Percentiles rank a stretch among this genome's conserved stretches.
phyloP scores from a whole-genome alignment of 2,329 filamentous ascomycete genomes.

The Cercospora sojina region DNA sequence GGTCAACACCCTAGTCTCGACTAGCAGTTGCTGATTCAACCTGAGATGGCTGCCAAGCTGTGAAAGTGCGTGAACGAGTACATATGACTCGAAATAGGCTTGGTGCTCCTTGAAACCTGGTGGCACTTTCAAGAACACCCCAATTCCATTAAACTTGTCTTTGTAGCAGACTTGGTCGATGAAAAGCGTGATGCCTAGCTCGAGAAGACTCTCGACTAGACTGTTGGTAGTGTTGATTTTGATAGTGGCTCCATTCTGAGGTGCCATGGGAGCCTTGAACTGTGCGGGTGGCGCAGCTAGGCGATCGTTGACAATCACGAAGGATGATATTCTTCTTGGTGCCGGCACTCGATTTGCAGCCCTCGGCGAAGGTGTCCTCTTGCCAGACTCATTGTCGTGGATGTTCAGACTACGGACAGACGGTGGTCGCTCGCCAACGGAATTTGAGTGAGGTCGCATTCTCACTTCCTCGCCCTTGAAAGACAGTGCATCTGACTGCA shows the following conservation, averaged over 20 bases:
- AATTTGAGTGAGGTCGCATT: slow-evolving; percentile 69
- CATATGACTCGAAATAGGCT: slow-evolving; percentile 89
- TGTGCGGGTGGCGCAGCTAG: slow-evolving; percentile 60
- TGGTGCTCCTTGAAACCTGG: slow-evolving; percentile 93
- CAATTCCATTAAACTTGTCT: slow-evolving; percentile 88
- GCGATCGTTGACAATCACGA: slow-evolving; percentile 76
- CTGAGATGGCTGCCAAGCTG: slow-evolving; percentile 70
- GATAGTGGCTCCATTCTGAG: slow-evolving; percentile 52
- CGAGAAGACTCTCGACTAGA: slow-evolving; percentile 72
- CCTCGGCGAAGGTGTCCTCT: slow-evolving; percentile 37
- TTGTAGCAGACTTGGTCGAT: slow-evolving; percentile 79
- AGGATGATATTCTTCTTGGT: slow-evolving; percentile 80
- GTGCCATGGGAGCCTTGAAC: slow-evolving; percentile 62
- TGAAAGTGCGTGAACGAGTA: slow-evolving; percentile 72
- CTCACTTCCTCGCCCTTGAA: slow-evolving; percentile 86
- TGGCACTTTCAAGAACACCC: slow-evolving; percentile 81
- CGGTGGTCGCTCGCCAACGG: slow-evolving; percentile 56
- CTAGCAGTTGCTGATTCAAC: slow-evolving; percentile 67
- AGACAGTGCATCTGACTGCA: slow-evolving; percentile 78
- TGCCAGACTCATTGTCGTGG: slow-evolving; percentile 49
- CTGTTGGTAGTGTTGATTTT: slow-evolving; percentile 60
- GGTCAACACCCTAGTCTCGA: slow-evolving; percentile 78
- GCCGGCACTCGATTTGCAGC: slow-evolving; percentile 55
- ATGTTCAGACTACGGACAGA: slow-evolving; percentile 69
- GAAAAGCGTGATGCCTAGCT: slow-evolving; percentile 77